These are phyloP conservation scores for Termitomyces sp. DNA, from an alignment of 768 basidiomycete species.

Conservation along the genomic window DNA sequence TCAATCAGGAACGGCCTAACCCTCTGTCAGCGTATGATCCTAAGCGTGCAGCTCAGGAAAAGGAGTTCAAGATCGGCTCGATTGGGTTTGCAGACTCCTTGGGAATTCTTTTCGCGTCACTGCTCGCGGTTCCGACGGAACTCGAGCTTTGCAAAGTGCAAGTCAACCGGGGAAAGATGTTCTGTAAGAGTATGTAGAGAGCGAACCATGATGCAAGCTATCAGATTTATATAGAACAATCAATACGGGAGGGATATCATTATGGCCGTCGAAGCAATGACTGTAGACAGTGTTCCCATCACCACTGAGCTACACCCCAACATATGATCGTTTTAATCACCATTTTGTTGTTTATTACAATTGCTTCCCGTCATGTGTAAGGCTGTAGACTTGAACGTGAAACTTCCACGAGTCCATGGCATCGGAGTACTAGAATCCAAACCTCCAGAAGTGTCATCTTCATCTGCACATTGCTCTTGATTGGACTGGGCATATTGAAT, in stretches of 20 bases:
- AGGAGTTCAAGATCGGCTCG: conserved; percentile 87
- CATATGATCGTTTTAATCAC: too few species aligned
- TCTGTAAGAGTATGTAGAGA: conserved; percentile 59
- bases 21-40: conserved; percentile 38
- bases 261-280: too few species aligned
- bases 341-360: too few species aligned
- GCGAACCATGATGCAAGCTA: not conserved
- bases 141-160: conserved; percentile 69
- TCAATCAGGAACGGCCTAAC: conserved; percentile 67
- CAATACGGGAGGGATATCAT: not conserved
- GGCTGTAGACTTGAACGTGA: too few species aligned
- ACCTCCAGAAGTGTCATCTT: too few species aligned
- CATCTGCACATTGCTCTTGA: too few species aligned
- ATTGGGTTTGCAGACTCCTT: conserved; percentile 82
- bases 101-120: conserved; percentile 64
- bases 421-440: too few species aligned
- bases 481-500: too few species aligned
- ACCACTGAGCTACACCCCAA: too few species aligned
- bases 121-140: conserved; percentile 71
- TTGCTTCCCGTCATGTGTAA: too few species aligned
- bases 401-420: too few species aligned
- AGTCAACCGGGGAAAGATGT: conserved; percentile 57
- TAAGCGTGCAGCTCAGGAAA: conserved; percentile 65
- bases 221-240: not conserved
- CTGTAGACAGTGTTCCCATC: too few species aligned